Base-by-base conservation (phyloP, 2,329 filamentous ascomycete genomes). In the Pezicula radicicola region DNA sequence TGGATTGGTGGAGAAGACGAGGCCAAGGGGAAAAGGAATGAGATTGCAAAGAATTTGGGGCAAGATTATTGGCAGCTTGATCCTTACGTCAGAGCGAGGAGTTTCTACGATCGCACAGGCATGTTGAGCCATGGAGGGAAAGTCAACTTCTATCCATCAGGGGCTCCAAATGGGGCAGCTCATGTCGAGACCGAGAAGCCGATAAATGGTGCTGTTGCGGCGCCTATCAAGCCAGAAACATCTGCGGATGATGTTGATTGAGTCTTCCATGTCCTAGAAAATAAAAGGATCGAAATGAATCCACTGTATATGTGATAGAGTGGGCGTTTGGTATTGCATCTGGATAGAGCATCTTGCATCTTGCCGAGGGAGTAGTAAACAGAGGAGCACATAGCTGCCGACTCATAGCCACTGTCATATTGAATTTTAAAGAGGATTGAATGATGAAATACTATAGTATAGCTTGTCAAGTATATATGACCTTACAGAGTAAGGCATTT, bases 41-140 rank as follows among this genome's bases (percentile, higher is more conserved):
- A 74, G 3, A 63, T 94, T 27, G 85, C 88, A 2, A 77, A 77
- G 47, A 72, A 80, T 56, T 66, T 97, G 60, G 78, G 78, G 55
- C 76, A 79, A 45, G 89, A 89, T 60, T 99, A 97, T 73, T 99
- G 94, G 93, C 78, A 79, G 37, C 70, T 97, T 48, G 94, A 99
- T 71, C 91, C 91, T 0, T 96, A 93, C 68, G 68, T 97, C 28
- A 79, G 94, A 37, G 90, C 92, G 12, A 80, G 87, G 63, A 88
- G 85, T n/a, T 71, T 90, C 55, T 97, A 96, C 62, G 94, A 99
- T 68, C 82, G 94, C 54, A 79, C 78, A 12, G 89, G 91, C 1
- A 74, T 94, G 54, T 77, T 97, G 43, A 73, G 81, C 54, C 71
- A 76, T 1, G 83, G 76, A 10, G 92, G 91, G 1, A 78, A 78